Conservation (phyloP, 2,329 filamentous ascomycete species). For the Orbilia quercus region DNA sequence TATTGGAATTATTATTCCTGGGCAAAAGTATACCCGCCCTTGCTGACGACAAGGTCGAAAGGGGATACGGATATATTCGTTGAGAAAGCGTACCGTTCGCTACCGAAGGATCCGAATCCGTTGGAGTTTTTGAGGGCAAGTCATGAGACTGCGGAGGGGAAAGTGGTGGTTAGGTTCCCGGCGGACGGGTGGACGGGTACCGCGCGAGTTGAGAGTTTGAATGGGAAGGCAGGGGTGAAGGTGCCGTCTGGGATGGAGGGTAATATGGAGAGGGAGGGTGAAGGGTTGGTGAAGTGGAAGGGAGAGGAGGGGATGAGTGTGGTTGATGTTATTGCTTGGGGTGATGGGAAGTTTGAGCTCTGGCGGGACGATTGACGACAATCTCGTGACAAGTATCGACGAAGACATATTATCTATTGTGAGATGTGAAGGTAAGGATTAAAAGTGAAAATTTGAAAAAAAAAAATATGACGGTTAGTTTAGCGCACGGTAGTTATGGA, state of each 20-base stretch:
- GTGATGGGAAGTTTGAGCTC: constrained; percentile 19
- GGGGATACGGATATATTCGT: background rate
- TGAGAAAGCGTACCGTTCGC: background rate
- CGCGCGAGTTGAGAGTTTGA: constrained; percentile 12
- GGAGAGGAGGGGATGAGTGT: constrained; percentile 18
- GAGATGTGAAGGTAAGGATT: no score
- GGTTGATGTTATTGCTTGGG: constrained; percentile 11
- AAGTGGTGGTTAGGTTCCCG: constrained; percentile 12
- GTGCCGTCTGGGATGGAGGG: constrained; percentile 1
- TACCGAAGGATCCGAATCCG: constrained; percentile 1
- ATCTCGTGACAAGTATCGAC: background rate
- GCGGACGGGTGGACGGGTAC: constrained; percentile 18
- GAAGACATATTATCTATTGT: background rate
- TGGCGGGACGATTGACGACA: background rate
- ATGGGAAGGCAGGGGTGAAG: background rate
- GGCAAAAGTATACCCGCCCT: background rate
- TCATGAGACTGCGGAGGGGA: constrained; percentile 7
- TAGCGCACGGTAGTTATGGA: no score
- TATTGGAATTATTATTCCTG: constrained; percentile 7
- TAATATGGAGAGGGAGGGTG: constrained; percentile 19
- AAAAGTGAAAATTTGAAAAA: no score
- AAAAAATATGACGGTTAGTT: background rate
- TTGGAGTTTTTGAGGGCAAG: background rate
- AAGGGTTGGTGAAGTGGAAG: constrained; percentile 3
- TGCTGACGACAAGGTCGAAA: constrained; percentile 2